Evolutionary conservation across 371 early-diverging fungal genomes (phyloP).

Genomic region (Rhizopus delemar): DNA sequence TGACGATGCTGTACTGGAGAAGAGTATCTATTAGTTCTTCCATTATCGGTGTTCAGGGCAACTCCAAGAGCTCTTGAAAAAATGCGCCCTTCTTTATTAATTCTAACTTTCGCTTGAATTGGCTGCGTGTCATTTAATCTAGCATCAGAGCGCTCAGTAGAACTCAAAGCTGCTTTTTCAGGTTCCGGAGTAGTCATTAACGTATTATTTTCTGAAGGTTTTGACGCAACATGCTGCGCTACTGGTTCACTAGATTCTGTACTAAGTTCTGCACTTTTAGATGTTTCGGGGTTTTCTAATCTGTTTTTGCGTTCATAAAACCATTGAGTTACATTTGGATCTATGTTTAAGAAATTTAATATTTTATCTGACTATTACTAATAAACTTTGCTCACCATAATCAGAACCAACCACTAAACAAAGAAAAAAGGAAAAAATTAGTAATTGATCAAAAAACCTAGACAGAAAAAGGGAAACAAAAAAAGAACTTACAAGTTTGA

Average conservation of each 20-base stretch:
- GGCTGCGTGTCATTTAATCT: not conserved
- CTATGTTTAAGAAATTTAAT: slow-evolving; percentile 12
- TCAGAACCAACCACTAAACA: slow-evolving; percentile 44
- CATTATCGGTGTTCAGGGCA: slow-evolving; percentile 12
- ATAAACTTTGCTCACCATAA: slow-evolving; percentile 22
- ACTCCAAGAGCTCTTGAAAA: slow-evolving; percentile 43
- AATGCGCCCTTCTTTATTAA: slow-evolving; percentile 32
- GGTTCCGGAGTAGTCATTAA: not conserved
- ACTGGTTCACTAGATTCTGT: not conserved
- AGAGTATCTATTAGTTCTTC: slow-evolving; percentile 3
- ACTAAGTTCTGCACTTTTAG: slow-evolving; percentile 5
- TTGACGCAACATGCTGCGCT: no score
- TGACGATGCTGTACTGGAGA: slow-evolving; percentile 11
- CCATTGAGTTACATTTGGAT: slow-evolving; percentile 38
- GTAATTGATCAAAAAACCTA: not conserved
- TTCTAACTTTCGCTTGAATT: not conserved
- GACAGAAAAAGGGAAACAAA: no score
- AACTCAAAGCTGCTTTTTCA: not conserved
- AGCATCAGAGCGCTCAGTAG: no score
- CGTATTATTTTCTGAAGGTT: not conserved
- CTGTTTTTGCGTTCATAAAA: slow-evolving; percentile 31
- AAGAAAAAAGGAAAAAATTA: not conserved
- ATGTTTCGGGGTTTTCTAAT: slow-evolving; percentile 21
- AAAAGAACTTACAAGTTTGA: slow-evolving; percentile 25
- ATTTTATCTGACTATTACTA: not conserved